Evolutionary conservation across 2,329 filamentous ascomycete species (phyloP), one percentile per base, ranked within the genome.

Genomic region (Metarhizium rileyi): DNA sequence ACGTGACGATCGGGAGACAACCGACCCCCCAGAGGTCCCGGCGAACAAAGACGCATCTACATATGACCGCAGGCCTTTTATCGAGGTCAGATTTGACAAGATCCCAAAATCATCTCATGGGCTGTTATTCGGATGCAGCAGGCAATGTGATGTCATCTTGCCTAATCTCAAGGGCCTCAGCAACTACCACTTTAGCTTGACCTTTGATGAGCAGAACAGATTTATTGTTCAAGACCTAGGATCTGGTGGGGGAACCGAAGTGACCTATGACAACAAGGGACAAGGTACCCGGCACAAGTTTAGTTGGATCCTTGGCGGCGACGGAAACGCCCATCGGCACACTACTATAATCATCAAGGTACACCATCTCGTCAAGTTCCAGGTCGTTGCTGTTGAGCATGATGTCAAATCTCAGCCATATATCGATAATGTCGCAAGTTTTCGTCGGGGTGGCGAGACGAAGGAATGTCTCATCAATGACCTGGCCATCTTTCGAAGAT

Each of bases 301-400:
- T 43, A 36, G 46, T 22, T 62, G 59, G 59, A 59, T 61, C 36
- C 30, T 62, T 40, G 50, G 57, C 45, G 56, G 58, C 7, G 25
- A 55, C 23, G 1, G 22, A 2, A 47, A 51, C 28, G 47, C 48
- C 25, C 10, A 50, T 23, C 16, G 22, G 18, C 38, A 49, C 12
- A 0, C 18, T 41, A 41, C 23, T 14, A 55, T 57, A 41, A 33
- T 53, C 48, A 54, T 57, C 46, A 47, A 23, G 25, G 14, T 53
- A 10, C 20, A 44, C 10, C 14, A 44, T 1, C 2, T 16, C 1
- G 16, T 55, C 10, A 33, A 49, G 5, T 56, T 59, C 41, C 44
- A 38, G 27, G 44, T 57, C 20, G 35, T 56, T 22, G 50, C 47
- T n/a, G 8, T 27, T 20, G 5, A 36, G 12, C 55, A 55, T 41